These are phyloP conservation scores for Crotalaria pallida DNA, from an alignment of 306 rosid species.

Conservation along the genomic window DNA sequence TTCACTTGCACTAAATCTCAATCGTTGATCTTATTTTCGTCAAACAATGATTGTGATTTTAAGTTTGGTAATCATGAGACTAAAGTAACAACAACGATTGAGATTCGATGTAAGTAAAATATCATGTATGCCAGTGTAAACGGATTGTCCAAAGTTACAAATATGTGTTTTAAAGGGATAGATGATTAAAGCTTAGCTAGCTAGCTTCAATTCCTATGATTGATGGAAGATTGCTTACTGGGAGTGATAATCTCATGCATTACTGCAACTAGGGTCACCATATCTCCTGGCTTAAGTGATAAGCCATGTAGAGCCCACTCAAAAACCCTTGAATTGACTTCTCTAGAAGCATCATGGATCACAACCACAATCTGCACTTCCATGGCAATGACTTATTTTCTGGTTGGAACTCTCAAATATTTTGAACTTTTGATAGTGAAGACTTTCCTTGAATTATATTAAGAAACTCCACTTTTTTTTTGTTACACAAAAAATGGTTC, in stretches of 20 bases:
- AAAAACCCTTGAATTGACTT: conserved; percentile 38
- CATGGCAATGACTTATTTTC: conserved; percentile 6
- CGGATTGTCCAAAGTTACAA: too few species aligned
- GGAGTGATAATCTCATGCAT: conserved; percentile 61
- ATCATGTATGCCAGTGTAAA: too few species aligned
- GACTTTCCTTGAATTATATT: background rate
- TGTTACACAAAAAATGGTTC: background rate
- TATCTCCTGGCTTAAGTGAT: conserved; percentile 52
- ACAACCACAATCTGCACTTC: conserved; percentile 51
- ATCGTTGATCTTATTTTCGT: too few species aligned
- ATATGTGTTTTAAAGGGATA: background rate
- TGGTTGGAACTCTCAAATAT: background rate
- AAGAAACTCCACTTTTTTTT: background rate
- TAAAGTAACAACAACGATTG: too few species aligned
- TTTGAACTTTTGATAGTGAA: background rate
- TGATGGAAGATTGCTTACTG: conserved; percentile 46
- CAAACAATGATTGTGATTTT: too few species aligned
- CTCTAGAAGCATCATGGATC: conserved; percentile 58
- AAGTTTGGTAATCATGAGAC: too few species aligned
- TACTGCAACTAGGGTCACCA: conserved; percentile 52
- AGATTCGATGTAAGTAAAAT: too few species aligned
- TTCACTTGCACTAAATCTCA: too few species aligned
- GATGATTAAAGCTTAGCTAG: too few species aligned
- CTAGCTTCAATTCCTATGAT: too few species aligned
- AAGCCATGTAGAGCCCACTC: conserved; percentile 42